Evolutionary conservation across 306 rosid genomes (phyloP), one percentile per base, ranked within the genome.

Genomic region (Dalbergia cochinchinensis): DNA sequence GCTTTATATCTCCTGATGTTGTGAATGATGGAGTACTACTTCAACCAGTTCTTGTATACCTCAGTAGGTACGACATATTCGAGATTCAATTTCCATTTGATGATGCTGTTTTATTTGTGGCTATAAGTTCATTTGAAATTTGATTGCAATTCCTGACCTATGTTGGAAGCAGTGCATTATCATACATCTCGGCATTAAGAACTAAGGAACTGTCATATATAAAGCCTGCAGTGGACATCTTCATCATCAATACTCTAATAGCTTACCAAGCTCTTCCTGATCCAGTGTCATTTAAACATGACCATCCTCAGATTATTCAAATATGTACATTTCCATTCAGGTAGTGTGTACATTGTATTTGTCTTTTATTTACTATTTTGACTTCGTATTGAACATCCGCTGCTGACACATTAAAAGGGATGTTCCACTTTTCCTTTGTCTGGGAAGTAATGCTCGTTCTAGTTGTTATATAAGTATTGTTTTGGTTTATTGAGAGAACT

Each of bases 201-300:
- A 89, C 92, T 82, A 92, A 83, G 88, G 97, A 90, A 72, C 82
- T 87, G 59, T 77, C 89, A 66, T 48, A 86, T 79, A 65, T 83
- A 84, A 92, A 86, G 85, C 94, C 92, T 69, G 92, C 91, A 20
- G 76, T 88, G 71, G 91, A 91, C 78, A 74, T 88, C 63, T 90
- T 92, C 69, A 79, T 90, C 57, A 88, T 90, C 85, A 84, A 86
- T 78, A 91, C 89, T 20, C 83, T 95, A 80, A 86, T 88, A 81
- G 99, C 99, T 47, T 92, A 92, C 70, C 99, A 89, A 77, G 93
- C 97, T 68, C 88, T 95, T 82, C 97, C 96, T 62, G 94, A 95
- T 87, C 96, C 99, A 18, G 59, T 74, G 76, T 76, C 93, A 83
- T 95, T 89, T 84, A 91, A 85, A 84, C 91, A 84, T 74, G 99